Evolutionary conservation across 306 rosid genomes (phyloP).

Genomic region (Hippophae gyantsensis): DNA sequence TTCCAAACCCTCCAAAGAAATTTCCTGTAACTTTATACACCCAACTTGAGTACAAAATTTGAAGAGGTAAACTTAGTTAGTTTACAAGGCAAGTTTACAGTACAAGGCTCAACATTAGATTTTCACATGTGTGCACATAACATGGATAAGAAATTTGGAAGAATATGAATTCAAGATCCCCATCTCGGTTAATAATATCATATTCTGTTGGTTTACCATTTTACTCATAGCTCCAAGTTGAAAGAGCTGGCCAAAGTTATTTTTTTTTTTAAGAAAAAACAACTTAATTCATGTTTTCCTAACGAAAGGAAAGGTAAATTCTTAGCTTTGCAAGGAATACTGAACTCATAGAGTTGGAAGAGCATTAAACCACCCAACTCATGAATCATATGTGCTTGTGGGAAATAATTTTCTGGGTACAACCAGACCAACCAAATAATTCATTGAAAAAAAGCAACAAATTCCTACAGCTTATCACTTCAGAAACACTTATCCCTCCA

Average conservation of each 20-base stretch:
- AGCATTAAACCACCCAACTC: not conserved
- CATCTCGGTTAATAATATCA: too few relatives aligned
- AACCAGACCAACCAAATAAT: constrained; percentile 4
- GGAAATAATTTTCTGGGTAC: not conserved
- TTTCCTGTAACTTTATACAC: constrained; percentile 50
- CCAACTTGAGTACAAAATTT: not conserved
- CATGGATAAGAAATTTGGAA: too few relatives aligned
- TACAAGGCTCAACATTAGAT: too few relatives aligned
- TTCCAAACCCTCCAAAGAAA: constrained; percentile 68
- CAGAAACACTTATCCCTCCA: not conserved
- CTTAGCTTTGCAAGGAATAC: not conserved
- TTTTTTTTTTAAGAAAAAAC: too few relatives aligned
- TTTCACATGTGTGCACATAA: too few relatives aligned
- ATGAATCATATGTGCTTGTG: not conserved
- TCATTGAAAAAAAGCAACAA: not conserved
- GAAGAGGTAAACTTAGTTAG: too few relatives aligned
- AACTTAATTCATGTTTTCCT: too few relatives aligned
- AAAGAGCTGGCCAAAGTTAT: too few relatives aligned
- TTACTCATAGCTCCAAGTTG: too few relatives aligned
- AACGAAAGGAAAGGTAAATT: not conserved
- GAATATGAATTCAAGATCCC: too few relatives aligned
- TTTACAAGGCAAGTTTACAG: not conserved
- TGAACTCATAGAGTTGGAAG: not conserved
- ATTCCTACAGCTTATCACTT: constrained; percentile 5
- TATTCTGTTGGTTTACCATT: too few relatives aligned